Base-by-base conservation (phyloP, 23 red algal species). In the Porphyridium purpureum region DNA sequence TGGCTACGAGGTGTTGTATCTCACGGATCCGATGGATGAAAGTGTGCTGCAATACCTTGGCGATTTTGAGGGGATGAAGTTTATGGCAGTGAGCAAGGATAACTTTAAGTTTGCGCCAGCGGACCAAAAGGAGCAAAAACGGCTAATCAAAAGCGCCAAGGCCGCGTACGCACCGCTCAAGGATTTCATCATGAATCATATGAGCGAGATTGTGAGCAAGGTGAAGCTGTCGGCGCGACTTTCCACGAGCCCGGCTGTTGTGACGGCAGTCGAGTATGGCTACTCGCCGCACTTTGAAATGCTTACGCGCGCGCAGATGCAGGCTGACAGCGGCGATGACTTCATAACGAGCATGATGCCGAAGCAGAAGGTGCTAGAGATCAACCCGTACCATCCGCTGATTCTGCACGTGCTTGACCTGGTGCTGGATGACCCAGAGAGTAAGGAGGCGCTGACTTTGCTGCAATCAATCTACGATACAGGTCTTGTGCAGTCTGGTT, bases 11-110 rank as follows among this genome's bases (percentile, higher is more conserved):
- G 74, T 81, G 21, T 14, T 93, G 40, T 93, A 74, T 36, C 59
- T 93, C 23, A 71, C 50, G 9, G 75, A 93, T 30, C 67, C 86
- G n/a, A 81, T 93, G 55, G 86, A 93, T 57, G 86, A 93, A 55
- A 65, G 82, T 31, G 74, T 82, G 86, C 58, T 83, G 34, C 57
- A 55, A 68, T 55, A 75, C 11, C 44, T 82, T 38, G 66, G 68
- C 17, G 74, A 82, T 27, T 83, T 75, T 41, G 75, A 82, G 44
- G 67, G 74, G 32, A 65, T 64, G 21, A 93, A 93, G 31, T 65
- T 93, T 28, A 71, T 82, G 66, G 69, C 70, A 8, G 67, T 72
- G 27, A 61, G 59, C 11, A 81, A 82, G 35, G 86, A 93, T 49
- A 75, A 70, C 27, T 75, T 93, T 56, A 73, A 66, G 34, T 81